Evolutionary conservation across 2,329 filamentous ascomycete genomes (phyloP), one percentile per base, ranked within the genome.

Genomic region (Seiridium unicorne): DNA sequence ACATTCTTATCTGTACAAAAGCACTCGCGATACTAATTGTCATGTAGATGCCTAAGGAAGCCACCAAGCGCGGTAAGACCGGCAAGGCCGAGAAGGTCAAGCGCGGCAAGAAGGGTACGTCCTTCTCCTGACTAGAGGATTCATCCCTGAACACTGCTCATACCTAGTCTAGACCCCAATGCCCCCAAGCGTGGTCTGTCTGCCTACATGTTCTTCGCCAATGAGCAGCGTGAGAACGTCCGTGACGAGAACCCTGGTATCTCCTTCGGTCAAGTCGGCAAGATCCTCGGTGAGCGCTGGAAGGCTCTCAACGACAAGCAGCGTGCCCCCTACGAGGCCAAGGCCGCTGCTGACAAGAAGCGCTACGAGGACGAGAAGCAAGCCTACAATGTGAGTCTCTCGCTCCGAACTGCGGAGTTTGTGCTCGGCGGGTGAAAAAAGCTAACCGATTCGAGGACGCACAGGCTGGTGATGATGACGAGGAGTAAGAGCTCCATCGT

Each of bases 171-270:
- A 96, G 93, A 97, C 80, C 93, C 93, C 79, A 97, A 97, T 81
- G 94, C 93, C 63, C 95, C 95, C 77, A 99, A 98, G 93, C 93
- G 95, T 80, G 95, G 94, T 84, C 92, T 99, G 55, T 98, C 95
- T 58, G 95, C 95, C 66, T 99, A 99, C 88, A 99, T 99, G 95
- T 98, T 98, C 90, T 99, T 98, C 78, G 95, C 95, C 87, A 98
- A 98, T 75, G 95, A 98, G 81, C 92, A 97, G 82, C 93, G 95
- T 71, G 94, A 98, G 76, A 96, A 95, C 78, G 95, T 99, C 70
- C 92, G 95, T 71, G 93, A 97, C 77, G 94, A 98, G 80, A 98
- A 98, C 86, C 94, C 94, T 44, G 94, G 93, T 71, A 97, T 98
- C 81, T 90, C 90, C 70, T 99, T 99, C 80, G 95, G 92, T 73